Conservation (phyloP, 192 early-diverging fungal genomes). For the Piromyces finnis region DNA sequence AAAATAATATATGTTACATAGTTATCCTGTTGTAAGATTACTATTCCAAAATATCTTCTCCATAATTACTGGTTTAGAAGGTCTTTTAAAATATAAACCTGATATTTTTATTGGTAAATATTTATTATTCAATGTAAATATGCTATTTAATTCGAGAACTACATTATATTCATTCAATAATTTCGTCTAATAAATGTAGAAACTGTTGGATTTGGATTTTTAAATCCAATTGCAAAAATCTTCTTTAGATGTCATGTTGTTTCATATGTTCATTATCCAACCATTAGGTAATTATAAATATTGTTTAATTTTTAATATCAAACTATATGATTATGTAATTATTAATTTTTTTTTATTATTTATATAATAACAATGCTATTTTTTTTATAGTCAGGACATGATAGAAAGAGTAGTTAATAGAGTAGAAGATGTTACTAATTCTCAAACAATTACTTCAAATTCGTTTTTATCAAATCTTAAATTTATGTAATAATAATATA, state of each 20-base stretch:
- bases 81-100: slow-evolving; percentile 40
- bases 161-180: too few relatives aligned
- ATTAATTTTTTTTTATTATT: background rate
- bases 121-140: too few relatives aligned
- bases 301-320: too few relatives aligned
- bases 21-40: slow-evolving; percentile 65
- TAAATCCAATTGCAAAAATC: slow-evolving; percentile 56
- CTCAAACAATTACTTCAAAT: slow-evolving; percentile 28
- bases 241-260: slow-evolving; percentile 39
- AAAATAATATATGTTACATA: too few relatives aligned
- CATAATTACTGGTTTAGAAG: slow-evolving; percentile 53
- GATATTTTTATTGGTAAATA: slow-evolving; percentile 66
- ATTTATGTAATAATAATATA: slow-evolving; percentile 27
- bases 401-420: slow-evolving; percentile 44
- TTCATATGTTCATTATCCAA: slow-evolving; percentile 92
- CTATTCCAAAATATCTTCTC: slow-evolving; percentile 76
- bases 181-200: too few relatives aligned
- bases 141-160: too few relatives aligned
- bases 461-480: slow-evolving; percentile 35
- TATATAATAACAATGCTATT: background rate
- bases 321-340: background rate
- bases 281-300: slow-evolving; percentile 50
- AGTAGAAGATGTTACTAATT: slow-evolving; percentile 46
- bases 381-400: slow-evolving; percentile 62
- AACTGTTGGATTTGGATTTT: slow-evolving; percentile 91